These are phyloP conservation scores for Sisymbrium irio DNA, from an alignment of 345 rosid genomes.

Conservation along the genomic window DNA sequence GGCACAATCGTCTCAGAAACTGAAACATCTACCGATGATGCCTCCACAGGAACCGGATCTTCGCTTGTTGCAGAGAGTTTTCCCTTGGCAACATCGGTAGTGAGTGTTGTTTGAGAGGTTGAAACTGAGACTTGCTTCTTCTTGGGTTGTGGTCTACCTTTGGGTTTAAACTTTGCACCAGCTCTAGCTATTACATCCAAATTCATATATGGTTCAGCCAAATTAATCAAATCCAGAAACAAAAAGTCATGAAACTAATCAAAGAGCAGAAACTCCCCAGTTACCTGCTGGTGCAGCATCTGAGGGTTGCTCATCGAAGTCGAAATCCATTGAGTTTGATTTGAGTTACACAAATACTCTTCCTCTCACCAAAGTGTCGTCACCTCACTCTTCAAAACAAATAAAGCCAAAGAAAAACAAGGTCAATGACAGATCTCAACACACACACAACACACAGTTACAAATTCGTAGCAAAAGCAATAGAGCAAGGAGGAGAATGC, in stretches of 20 bases:
- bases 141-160: slow-evolving; percentile 31
- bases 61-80: background rate
- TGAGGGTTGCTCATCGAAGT: slow-evolving; percentile 27
- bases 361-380: slow-evolving; percentile 4
- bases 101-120: slow-evolving; percentile 13
- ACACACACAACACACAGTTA: background rate
- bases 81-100: background rate
- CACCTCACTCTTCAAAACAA: background rate
- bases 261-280: background rate
- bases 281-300: slow-evolving; percentile 27
- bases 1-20: slow-evolving; percentile 9
- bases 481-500: background rate
- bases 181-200: slow-evolving; percentile 23
- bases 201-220: slow-evolving; percentile 1
- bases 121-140: slow-evolving; percentile 23
- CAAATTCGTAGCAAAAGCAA: background rate
- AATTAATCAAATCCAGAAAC: background rate
- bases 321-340: slow-evolving; percentile 20
- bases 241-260: background rate
- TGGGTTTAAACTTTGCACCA: slow-evolving; percentile 38
- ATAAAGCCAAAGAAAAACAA: background rate
- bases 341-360: background rate
- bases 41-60: background rate
- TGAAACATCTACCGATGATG: slow-evolving; percentile 15
- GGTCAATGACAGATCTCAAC: slow-evolving; percentile 7